Percentiles rank a stretch among this genome's conserved stretches.
phyloP scores from a whole-genome alignment of 2,329 filamentous ascomycete genomes.

The Nakataea oryzae region DNA sequence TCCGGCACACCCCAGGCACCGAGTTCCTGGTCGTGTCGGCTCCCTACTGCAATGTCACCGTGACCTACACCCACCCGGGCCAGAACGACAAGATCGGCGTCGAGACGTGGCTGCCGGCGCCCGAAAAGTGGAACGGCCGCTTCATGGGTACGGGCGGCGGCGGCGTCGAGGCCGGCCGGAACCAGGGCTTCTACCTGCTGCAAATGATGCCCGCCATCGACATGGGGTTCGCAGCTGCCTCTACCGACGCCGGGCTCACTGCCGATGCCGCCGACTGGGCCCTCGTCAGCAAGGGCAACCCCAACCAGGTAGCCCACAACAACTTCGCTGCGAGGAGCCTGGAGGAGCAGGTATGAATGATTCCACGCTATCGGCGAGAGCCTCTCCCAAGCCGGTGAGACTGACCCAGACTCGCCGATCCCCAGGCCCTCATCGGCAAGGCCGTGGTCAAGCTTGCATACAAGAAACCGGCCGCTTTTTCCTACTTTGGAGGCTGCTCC shows the following conservation, averaged over 20 bases:
- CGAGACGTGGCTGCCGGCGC: constrained; percentile 19
- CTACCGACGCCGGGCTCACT: constrained; percentile 20
- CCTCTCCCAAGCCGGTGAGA: no score
- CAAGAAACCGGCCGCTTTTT: constrained; percentile 21
- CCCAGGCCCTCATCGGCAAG: constrained; percentile 28
- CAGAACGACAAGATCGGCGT: constrained; percentile 21
- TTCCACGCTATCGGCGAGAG: background rate
- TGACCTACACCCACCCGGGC: constrained; percentile 24
- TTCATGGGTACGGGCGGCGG: constrained; percentile 25
- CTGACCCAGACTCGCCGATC: background rate
- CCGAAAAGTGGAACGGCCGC: constrained; percentile 18
- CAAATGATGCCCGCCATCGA: background rate
- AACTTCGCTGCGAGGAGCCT: constrained; percentile 13
- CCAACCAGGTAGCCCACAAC: constrained; percentile 11
- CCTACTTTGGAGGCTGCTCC: constrained; percentile 40
- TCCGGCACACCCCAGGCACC: background rate
- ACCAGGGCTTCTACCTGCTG: background rate
- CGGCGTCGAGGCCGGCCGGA: constrained; percentile 13
- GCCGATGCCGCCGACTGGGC: constrained; percentile 10
- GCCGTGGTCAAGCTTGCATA: constrained; percentile 32
- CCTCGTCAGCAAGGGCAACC: constrained; percentile 12
- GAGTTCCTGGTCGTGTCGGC: background rate
- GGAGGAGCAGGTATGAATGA: constrained; percentile 8
- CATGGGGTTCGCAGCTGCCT: constrained; percentile 8
- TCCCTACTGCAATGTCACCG: constrained; percentile 24